Evolutionary conservation across 768 basidiomycete species (phyloP).

Genomic region (Tylopilus sp.): DNA sequence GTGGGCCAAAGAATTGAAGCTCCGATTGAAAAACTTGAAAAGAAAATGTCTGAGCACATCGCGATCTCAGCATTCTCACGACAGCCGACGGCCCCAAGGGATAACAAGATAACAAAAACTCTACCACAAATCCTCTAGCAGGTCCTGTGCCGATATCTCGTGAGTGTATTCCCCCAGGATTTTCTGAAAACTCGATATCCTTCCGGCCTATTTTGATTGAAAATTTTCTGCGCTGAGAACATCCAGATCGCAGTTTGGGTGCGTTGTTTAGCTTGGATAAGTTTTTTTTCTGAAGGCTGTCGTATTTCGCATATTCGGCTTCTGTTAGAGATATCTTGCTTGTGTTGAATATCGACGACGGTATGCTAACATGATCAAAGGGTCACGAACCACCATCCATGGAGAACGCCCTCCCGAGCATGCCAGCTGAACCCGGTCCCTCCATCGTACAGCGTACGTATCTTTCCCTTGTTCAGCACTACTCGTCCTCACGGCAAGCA

Average conservation of each 20-base stretch:
- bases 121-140: conserved; percentile 18
- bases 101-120: conserved; percentile 35
- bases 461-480: not conserved
- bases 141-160: conserved; percentile 15
- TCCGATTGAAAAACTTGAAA: conserved; percentile 29
- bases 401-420: conserved; percentile 25
- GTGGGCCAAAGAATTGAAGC: conserved; percentile 19
- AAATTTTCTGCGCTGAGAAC: conserved; percentile 9
- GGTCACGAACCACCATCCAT: conserved; percentile 16
- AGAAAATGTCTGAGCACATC: conserved; percentile 22
- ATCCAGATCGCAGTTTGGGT: conserved; percentile 25
- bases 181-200: conserved; percentile 1
- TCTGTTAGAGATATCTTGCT: conserved; percentile 30
- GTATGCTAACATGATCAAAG: conserved; percentile 27
- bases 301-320: conserved; percentile 34
- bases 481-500: conserved; percentile 5
- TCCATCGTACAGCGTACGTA: conserved; percentile 27
- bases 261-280: conserved; percentile 32
- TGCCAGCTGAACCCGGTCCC: conserved; percentile 26
- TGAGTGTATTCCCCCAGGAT: conserved; percentile 23
- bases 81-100: conserved; percentile 35
- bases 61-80: conserved; percentile 34
- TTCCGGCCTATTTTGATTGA: conserved; percentile 13
- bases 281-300: conserved; percentile 25
- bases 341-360: conserved; percentile 17